Percentiles rank a stretch among this genome's conserved stretches.
phyloP scores from a whole-genome alignment of 768 basidiomycete genomes.

The Phylloporus rhodoxanthus region DNA sequence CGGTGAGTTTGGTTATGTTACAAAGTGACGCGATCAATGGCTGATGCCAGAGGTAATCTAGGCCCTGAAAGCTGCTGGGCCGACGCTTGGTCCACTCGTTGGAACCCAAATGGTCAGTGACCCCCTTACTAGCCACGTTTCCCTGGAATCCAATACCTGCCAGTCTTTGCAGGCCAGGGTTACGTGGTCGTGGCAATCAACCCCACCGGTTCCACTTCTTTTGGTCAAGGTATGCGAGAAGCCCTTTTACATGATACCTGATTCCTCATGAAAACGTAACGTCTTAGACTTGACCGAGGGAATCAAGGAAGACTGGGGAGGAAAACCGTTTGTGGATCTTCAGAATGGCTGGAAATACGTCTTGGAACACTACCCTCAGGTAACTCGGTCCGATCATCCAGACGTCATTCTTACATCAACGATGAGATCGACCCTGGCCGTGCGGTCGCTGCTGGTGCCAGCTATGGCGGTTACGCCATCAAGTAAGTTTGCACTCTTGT shows the following conservation, averaged over 20 bases:
- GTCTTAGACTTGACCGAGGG: slow-evolving; percentile 68
- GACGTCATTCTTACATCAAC: background rate
- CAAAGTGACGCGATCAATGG: background rate
- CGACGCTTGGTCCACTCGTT: slow-evolving; percentile 85
- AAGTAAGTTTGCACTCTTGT: slow-evolving; percentile 46
- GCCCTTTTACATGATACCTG: background rate
- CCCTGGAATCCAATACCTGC: background rate
- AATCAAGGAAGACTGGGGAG: slow-evolving; percentile 78
- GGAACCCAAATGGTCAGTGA: slow-evolving; percentile 77
- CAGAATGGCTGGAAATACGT: slow-evolving; percentile 69
- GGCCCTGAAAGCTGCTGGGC: slow-evolving; percentile 84
- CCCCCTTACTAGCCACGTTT: background rate
- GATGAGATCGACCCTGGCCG: slow-evolving; percentile 60
- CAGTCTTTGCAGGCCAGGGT: slow-evolving; percentile 80
- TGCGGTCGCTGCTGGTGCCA: slow-evolving; percentile 74
- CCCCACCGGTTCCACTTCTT: slow-evolving; percentile 91
- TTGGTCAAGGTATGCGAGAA: slow-evolving; percentile 63
- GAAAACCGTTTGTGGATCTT: slow-evolving; percentile 78
- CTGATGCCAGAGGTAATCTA: slow-evolving; percentile 17
- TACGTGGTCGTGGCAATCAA: slow-evolving; percentile 87
- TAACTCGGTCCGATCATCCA: slow-evolving; percentile 18
- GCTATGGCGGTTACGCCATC: slow-evolving; percentile 85
- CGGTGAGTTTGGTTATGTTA: slow-evolving; percentile 31
- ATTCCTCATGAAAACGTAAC: background rate
- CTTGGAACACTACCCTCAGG: slow-evolving; percentile 64